Evolutionary conservation across 2,329 filamentous ascomycete genomes (phyloP).

Genomic region (Penicillium sp.): DNA sequence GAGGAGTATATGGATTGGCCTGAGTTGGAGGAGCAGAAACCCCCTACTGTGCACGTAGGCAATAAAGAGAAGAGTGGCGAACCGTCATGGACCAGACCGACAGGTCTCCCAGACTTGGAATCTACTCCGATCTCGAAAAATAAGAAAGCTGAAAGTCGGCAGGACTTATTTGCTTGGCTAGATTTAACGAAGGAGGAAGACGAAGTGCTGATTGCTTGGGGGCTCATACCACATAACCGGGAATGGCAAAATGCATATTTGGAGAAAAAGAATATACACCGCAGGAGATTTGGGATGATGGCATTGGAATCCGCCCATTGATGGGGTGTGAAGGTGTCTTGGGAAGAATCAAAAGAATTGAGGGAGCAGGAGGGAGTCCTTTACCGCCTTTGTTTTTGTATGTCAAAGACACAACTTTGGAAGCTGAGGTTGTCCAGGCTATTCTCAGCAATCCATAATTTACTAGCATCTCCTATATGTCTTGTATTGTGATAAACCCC

Average conservation of each 20-base stretch:
- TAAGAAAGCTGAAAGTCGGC: not conserved
- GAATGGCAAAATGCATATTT: slow-evolving; percentile 6
- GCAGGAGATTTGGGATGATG: not conserved
- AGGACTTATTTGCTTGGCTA: slow-evolving; percentile 10
- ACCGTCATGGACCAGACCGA: not conserved
- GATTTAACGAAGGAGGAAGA: slow-evolving; percentile 11
- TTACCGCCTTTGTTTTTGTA: not conserved
- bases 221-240: slow-evolving; percentile 10
- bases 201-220: slow-evolving; percentile 7
- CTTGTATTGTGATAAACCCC: not conserved
- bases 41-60: not conserved
- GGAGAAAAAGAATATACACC: slow-evolving; percentile 10
- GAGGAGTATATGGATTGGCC: slow-evolving; percentile 3
- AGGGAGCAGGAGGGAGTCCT: no score
- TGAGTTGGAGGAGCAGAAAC: not conserved
- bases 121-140: not conserved
- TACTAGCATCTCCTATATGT: not conserved
- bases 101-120: not conserved
- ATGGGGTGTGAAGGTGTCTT: not conserved
- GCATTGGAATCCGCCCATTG: not conserved
- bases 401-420: not conserved
- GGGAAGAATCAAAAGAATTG: not conserved
- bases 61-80: not conserved
- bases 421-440: not conserved
- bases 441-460: not conserved